Base-by-base conservation (phyloP, 495 filamentous ascomycete genomes). In the Penicillium canescens region DNA sequence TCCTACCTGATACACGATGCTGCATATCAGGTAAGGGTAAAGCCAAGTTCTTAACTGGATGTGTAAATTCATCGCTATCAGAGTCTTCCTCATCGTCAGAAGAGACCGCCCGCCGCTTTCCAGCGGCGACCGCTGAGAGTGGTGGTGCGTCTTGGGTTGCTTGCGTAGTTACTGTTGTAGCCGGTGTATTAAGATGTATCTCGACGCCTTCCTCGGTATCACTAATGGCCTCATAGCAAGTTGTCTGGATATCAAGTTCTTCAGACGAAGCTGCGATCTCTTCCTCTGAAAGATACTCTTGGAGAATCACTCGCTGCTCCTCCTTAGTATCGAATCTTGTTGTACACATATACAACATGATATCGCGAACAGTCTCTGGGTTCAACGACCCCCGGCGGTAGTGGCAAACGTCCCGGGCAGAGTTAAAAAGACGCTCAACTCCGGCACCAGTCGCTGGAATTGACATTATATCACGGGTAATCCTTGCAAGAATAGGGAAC, bases 301-400 rank as follows among this genome's bases (percentile, higher is more conserved):
- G 8, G 16, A 46, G 24, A 33, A 46, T 36, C 31, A n/a, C 6
- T 14, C 38, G 38, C 38, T 41, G 20, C 38, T 41, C 38, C 38
- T 41, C 26, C 26, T 46, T 46, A 1, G 21, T 35, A 36, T 46
- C 44, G 12, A 46, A 46, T 33, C 31, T 46, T 33, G 44, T 46
- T 46, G 13, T 46, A 33, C 44, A 46, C 28, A 46, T 46, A 10
- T 37, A 50, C 36, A 50, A 31, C 47, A 50, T 50, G 11, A 50
- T 39, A 24, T 40, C 39, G 7, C 28, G 36, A 21, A 50, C 41
- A 26, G 34, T 50, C 14, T 24, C 18, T 18, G 13, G 18, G 24
- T 41, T 50, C 4, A 42, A 35, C n/a, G n/a, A n/a, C n/a, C n/a
- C n/a, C n/a, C n/a, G n/a, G n/a, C n/a, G n/a, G n/a, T n/a, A n/a